Base-by-base conservation (phyloP, 345 rosid genomes). In the Raphanus sativus region DNA sequence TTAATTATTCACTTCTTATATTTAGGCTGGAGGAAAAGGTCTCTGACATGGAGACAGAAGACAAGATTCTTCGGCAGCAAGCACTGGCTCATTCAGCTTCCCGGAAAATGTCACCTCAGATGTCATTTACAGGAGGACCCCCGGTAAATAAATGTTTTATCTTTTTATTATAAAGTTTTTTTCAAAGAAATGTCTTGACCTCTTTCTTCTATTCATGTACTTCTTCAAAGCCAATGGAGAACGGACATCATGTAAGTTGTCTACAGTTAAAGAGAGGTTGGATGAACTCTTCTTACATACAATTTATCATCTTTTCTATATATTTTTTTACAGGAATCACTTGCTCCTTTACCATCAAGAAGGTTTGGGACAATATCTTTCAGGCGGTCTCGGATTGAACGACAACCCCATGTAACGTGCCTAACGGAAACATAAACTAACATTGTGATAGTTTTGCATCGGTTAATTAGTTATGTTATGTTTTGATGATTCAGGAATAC, bases 1-100 rank as follows among this genome's bases (percentile, higher is more conserved):
- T 69, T 58, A 40, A 52, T 66, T 72, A 26, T 72, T n/a, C 68
- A 48, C 61, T 64, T 50, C 9, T 55, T 68, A 29, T 74, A 48
- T 13, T 69, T 81, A 95, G 99, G 78, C 94, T 92, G 24, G 91
- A 91, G 80, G 99, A 90, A 84, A 89, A 87, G 77, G 83, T 89
- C 63, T 84, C 90, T 74, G 98, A 92, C 83, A 83, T 95, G 84
- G 97, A 92, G 84, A 69, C 85, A 8, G 98, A 92, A 80, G 89
- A 89, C 74, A 87, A 91, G 73, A 77, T 90, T 70, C 88, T 91
- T 72, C 83, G 89, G 67, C 89, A 85, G 81, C 92, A 94, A 81
- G 79, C 85, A 45, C 75, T 89, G 59, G 8, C 81, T 33, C 84
- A 84, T 75, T 76, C 93, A 61, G 74, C 89, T 76, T 81, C 80